Base-by-base conservation (phyloP, 495 filamentous ascomycete species). In the Penicillium nucicola region DNA sequence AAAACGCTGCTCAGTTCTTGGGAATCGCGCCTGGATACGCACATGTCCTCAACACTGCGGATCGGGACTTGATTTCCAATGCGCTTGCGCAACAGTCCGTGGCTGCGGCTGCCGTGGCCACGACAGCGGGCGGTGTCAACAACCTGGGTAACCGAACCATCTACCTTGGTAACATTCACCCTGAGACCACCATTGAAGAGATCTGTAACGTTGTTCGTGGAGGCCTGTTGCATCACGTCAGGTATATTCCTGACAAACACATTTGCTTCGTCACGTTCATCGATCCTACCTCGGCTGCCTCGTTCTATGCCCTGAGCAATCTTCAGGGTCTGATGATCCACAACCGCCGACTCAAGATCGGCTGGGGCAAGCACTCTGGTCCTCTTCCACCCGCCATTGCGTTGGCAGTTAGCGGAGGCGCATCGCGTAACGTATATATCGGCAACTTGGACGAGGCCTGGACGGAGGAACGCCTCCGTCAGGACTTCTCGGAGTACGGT, bases 241-340 rank as follows among this genome's bases (percentile, higher is more conserved):
- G 93, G 45, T 98, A 97, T 72, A 98, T 98, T 58, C 95, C 93
- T 20, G 93, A 98, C 75, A 98, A 98, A 79, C 93, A 98, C 70
- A 98, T 97, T 59, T 98, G 93, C 77, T 98, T 98, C 58, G 93
- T 98, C 33, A 98, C 93, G 2, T 98, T 98, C 74, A 97, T 98
- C 67, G 93, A 98, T 69, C 93, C 93, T 30, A 98, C 95, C 14
- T 93, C 93, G 7, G 95, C 93, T 12, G 93, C 93, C 42, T 96
- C 92, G 3, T 98, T 98, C 76, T 98, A 96, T 65, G 95, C 93
- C 30, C 71, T 98, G 52, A 96, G 91, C 77, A 96, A 97, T 64
- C 76, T 97, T 19, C 93, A 98, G 71, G 93, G 93, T 4, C 70
- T 98, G 50, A 98, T 98, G 93, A 98, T 98, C 59, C 93, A 98